Conservation (phyloP, 257 asterid genomes). For the Lycium barbarum region DNA sequence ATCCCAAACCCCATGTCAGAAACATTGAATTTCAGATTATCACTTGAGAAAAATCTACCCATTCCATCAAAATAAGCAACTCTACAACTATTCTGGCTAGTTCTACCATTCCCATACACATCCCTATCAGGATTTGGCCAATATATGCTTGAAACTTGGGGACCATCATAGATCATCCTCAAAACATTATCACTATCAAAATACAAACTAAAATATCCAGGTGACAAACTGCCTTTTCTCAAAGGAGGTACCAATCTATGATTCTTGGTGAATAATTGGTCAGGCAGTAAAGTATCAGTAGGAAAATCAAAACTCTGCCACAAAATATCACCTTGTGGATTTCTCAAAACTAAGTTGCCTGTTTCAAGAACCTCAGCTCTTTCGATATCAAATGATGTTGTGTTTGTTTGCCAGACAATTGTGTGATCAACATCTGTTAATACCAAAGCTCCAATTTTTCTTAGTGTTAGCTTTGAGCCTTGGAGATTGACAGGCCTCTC, state of each 20-base stretch:
- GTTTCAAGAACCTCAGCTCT: slow-evolving; percentile 56
- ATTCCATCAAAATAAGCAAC: slow-evolving; percentile 53
- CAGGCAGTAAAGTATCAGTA: slow-evolving; percentile 67
- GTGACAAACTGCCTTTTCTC: slow-evolving; percentile 47
- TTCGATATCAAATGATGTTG: slow-evolving; percentile 27
- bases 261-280: slow-evolving; percentile 61
- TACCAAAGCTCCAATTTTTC: slow-evolving; percentile 40
- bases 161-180: slow-evolving; percentile 64
- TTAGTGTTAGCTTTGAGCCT: slow-evolving; percentile 44
- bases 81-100: slow-evolving; percentile 70
- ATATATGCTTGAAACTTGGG: slow-evolving; percentile 56
- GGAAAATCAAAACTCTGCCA: slow-evolving; percentile 82
- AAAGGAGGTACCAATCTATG: slow-evolving; percentile 53
- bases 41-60: slow-evolving; percentile 69
- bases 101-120: slow-evolving; percentile 50
- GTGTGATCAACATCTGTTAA: slow-evolving; percentile 44
- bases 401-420: slow-evolving; percentile 42
- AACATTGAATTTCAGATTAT: slow-evolving; percentile 47
- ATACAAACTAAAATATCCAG: slow-evolving; percentile 61
- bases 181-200: slow-evolving; percentile 69
- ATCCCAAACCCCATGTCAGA: slow-evolving; percentile 64
- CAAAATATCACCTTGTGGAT: slow-evolving; percentile 41
- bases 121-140: slow-evolving; percentile 66
- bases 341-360: slow-evolving; percentile 60
- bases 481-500: slow-evolving; percentile 61